Conservation (phyloP, 2,329 filamentous ascomycete genomes). For the Phialophora chinensis region DNA sequence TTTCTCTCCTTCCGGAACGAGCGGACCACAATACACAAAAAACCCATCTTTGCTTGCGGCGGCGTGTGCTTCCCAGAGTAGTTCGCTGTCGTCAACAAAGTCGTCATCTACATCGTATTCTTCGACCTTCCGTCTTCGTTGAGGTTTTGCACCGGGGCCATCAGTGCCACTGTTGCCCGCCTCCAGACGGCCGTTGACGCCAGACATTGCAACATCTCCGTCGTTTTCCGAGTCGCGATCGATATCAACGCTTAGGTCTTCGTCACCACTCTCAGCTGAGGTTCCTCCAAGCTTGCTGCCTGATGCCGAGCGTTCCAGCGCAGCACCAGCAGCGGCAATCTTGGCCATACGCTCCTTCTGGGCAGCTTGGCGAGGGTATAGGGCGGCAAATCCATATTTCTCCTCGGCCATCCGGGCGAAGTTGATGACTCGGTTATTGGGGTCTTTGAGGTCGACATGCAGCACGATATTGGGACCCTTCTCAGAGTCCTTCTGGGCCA, state of each 20-base stretch:
- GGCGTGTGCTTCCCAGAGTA: conserved; percentile 94
- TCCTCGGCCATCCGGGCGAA: conserved; percentile 94
- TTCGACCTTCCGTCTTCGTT: conserved; percentile 74
- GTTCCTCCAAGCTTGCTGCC: conserved; percentile 68
- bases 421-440: conserved; percentile 90
- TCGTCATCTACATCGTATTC: conserved; percentile 72
- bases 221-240: conserved; percentile 68
- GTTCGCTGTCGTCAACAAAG: conserved; percentile 86
- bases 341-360: conserved; percentile 85
- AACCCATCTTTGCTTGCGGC: conserved; percentile 95
- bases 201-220: conserved; percentile 51
- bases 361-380: conserved; percentile 88
- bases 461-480: conserved; percentile 79
- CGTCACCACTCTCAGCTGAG: conserved; percentile 62
- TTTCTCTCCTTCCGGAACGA: conserved; percentile 87
- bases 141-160: conserved; percentile 73
- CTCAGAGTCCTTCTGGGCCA: conserved; percentile 50
- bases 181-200: conserved; percentile 55
- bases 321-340: conserved; percentile 86
- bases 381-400: conserved; percentile 89
- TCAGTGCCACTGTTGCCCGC: conserved; percentile 63
- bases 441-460: conserved; percentile 78
- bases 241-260: conserved; percentile 89
- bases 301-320: conserved; percentile 67
- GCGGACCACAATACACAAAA: conserved; percentile 93